phyloP scores from a whole-genome alignment of 805 yeast genomes.

The Sugiyamaella lignohabitans region DNA sequence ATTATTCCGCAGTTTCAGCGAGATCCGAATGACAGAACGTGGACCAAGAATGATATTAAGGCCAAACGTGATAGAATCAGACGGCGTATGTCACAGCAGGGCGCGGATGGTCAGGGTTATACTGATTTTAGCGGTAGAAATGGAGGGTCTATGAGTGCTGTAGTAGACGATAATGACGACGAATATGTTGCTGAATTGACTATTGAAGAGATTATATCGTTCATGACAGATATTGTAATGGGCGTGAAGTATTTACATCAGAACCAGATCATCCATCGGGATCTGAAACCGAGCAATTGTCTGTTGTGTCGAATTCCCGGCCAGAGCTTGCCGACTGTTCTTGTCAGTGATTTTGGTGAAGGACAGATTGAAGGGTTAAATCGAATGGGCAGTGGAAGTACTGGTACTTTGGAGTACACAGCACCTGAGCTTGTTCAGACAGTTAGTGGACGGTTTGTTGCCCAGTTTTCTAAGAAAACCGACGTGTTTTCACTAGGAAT shows the following conservation, averaged over 20 bases:
- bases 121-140: no score
- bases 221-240: constrained; percentile 57
- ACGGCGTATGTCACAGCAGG: constrained; percentile 5
- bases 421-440: constrained; percentile 70
- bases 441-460: constrained; percentile 31
- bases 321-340: constrained; percentile 50
- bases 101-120: neutral
- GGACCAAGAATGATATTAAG: constrained; percentile 11
- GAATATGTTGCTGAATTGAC: constrained; percentile 31
- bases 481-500: constrained; percentile 82
- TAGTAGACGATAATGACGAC: constrained; percentile 31
- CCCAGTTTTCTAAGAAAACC: constrained; percentile 61
- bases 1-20: neutral
- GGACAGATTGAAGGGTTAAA: constrained; percentile 65
- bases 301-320: constrained; percentile 36
- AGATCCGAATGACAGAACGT: neutral
- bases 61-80: constrained; percentile 31
- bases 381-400: constrained; percentile 68
- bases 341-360: constrained; percentile 88
- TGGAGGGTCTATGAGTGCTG: neutral
- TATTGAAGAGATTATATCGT: constrained; percentile 57
- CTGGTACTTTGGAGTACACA: constrained; percentile 82
- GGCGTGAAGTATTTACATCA: constrained; percentile 71
- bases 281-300: constrained; percentile 85
- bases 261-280: constrained; percentile 77